These are phyloP conservation scores for Dothistroma pini DNA, from an alignment of 2,329 filamentous ascomycete species.

Conservation along the genomic window DNA sequence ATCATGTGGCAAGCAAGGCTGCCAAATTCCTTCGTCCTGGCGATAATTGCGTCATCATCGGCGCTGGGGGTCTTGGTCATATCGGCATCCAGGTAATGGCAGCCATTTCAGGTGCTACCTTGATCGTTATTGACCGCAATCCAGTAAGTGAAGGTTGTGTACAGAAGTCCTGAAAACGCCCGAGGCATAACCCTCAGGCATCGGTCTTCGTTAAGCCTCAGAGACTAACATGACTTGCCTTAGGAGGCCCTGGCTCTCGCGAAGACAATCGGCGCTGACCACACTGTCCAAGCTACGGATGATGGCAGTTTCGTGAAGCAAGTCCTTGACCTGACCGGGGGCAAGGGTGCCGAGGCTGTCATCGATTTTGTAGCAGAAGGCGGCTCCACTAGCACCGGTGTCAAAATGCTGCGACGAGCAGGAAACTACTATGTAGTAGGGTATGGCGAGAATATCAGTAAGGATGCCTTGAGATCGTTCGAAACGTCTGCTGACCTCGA, in stretches of 20 bases:
- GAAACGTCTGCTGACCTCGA: background rate
- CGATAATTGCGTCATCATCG: slow-evolving; percentile 26
- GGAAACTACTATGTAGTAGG: slow-evolving; percentile 30
- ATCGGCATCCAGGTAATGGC: slow-evolving; percentile 29
- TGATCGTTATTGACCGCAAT: slow-evolving; percentile 27
- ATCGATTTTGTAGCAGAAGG: slow-evolving; percentile 29
- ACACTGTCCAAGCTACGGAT: slow-evolving; percentile 19
- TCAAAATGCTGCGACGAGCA: slow-evolving; percentile 27
- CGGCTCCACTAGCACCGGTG: slow-evolving; percentile 24
- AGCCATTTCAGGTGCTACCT: slow-evolving; percentile 25
- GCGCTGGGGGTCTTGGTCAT: slow-evolving; percentile 26
- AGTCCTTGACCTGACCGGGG: slow-evolving; percentile 23
- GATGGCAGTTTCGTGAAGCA: slow-evolving; percentile 25
- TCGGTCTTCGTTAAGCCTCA: no score
- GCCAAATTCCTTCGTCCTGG: slow-evolving; percentile 25
- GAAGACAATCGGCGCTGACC: slow-evolving; percentile 27
- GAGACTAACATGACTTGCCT: no score
- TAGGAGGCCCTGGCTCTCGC: slow-evolving; percentile 23
- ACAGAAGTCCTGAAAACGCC: no score
- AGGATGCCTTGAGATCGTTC: background rate
- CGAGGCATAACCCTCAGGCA: no score
- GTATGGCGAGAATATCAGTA: slow-evolving; percentile 23
- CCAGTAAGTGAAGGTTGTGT: background rate
- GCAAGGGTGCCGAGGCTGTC: slow-evolving; percentile 27
- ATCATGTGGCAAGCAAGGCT: slow-evolving; percentile 26